Percentiles rank a stretch among this genome's conserved stretches.
Evolutionary conservation across 2,329 filamentous ascomycete species (phyloP).

Genomic region (Leptodontidium sp.): DNA sequence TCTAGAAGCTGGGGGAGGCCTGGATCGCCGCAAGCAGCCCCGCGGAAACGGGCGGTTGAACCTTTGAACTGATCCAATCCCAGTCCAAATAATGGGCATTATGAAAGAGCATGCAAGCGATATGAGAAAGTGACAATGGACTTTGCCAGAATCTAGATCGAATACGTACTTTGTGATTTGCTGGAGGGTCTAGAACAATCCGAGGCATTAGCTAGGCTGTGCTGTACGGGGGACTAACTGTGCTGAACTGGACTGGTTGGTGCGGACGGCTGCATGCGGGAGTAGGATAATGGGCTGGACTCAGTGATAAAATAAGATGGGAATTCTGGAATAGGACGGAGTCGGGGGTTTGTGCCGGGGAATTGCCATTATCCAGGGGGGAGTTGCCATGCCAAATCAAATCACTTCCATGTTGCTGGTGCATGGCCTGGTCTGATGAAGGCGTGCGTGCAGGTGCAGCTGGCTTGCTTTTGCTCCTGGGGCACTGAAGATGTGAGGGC

Average conservation of each 20-base stretch:
- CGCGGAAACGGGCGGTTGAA: neutral
- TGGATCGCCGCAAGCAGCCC: neutral
- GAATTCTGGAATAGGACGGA: neutral
- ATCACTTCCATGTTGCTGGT: neutral
- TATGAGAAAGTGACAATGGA: conserved; percentile 19
- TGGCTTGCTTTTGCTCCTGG: neutral
- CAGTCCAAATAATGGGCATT: neutral
- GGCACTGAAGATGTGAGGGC: neutral
- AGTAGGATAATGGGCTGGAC: neutral
- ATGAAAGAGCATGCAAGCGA: conserved; percentile 5
- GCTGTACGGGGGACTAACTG: neutral
- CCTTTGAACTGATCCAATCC: neutral
- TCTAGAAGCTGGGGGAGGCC: neutral
- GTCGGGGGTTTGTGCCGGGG: too few relatives aligned
- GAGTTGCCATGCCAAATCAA: neutral
- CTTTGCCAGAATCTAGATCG: conserved; percentile 11
- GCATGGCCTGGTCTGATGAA: neutral
- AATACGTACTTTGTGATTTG: conserved; percentile 34
- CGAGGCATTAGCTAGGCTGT: conserved; percentile 28
- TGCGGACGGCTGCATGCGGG: neutral
- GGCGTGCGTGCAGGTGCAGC: neutral
- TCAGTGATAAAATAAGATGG: neutral
- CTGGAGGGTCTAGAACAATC: conserved; percentile 32
- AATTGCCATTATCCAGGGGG: neutral
- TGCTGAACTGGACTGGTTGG: neutral